Evolutionary conservation across 345 rosid species (phyloP), one percentile per base, ranked within the genome.

Genomic region (Gossypium longicalyx): DNA sequence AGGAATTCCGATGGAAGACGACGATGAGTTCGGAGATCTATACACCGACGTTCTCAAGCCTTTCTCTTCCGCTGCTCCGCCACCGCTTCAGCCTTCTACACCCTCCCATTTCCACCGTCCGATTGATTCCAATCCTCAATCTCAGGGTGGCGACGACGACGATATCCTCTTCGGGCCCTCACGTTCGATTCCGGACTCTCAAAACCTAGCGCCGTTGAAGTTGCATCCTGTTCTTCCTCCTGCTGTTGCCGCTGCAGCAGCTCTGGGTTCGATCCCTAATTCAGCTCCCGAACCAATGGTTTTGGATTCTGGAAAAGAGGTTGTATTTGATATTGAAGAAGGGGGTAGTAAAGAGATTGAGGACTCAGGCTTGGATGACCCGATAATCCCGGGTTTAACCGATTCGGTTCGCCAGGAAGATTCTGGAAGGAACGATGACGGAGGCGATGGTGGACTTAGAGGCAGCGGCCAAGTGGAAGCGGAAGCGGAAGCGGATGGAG

Each of bases 1-100:
- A 34, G 17, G 76, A 72, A 9, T 41, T 25, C 41, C 9, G 10
- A 95, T 96, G 99, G 99, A 93, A 70, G 98, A 93, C 58, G 98
- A 96, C 72, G 99, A 96, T 51, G 99, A 96, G 86, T 96, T 96
- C 77, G 99, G 99, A 84, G 98, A 93, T 90, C 97, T 96, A 13
- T 96, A 96, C 77, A 87, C 97, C 38, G 98, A 93, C 77, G 97
- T 91, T 7, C 81, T 93, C 56, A 83, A 19, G 29, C 92, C 97
- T 16, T 89, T 87, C 77, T 76, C 84, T 1, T 69, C 83, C 1
- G 2, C 25, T 51, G 45, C 45, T 17, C 47, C 58, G 9, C 59
- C 54, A 51, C 72, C 23, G 2, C 54, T 9, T 56, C 60, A 16
- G 17, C 45, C 73, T 17, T n/a, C 47, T 29, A 29, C 85, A 10